Conservation (phyloP, 495 filamentous ascomycete species). For the Letharia lupina region DNA sequence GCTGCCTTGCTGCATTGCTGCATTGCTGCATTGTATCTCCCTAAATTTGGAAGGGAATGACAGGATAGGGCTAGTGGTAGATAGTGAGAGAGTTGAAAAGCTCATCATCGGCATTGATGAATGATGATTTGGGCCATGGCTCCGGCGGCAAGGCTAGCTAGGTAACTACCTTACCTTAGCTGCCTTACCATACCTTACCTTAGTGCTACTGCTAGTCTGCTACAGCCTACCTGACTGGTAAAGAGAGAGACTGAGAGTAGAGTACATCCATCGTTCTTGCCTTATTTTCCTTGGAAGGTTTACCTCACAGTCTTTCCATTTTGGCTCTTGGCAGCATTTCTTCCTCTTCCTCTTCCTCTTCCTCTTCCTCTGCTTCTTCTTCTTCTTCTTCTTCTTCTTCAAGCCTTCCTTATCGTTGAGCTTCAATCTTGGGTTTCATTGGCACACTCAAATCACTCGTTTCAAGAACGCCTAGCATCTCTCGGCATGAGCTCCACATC, state of each 20-base stretch:
- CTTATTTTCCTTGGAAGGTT: not conserved
- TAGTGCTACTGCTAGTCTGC: too few species aligned
- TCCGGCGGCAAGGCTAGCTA: too few species aligned
- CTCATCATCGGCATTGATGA: too few species aligned
- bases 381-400: not conserved
- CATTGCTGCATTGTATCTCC: too few species aligned
- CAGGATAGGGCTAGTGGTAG: too few species aligned
- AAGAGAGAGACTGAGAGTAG: not conserved
- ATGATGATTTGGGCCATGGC: too few species aligned
- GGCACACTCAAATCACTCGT: conserved; percentile 4
- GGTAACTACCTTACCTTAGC: too few species aligned
- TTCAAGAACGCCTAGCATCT: conserved; percentile 5
- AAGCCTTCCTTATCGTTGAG: conserved; percentile 11
- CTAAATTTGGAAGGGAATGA: too few species aligned
- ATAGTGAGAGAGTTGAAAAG: too few species aligned
- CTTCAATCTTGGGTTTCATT: not conserved
- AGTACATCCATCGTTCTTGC: not conserved
- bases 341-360: not conserved
- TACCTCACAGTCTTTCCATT: not conserved
- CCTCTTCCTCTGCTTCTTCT: not conserved
- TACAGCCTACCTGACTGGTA: too few species aligned
- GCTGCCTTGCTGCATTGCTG: too few species aligned
- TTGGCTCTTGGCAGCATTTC: not conserved
- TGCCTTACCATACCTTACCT: too few species aligned
- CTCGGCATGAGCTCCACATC: not conserved